phyloP scores from a whole-genome alignment of 2,329 filamentous ascomycete genomes.

The Pseudocercospora eumusae region DNA sequence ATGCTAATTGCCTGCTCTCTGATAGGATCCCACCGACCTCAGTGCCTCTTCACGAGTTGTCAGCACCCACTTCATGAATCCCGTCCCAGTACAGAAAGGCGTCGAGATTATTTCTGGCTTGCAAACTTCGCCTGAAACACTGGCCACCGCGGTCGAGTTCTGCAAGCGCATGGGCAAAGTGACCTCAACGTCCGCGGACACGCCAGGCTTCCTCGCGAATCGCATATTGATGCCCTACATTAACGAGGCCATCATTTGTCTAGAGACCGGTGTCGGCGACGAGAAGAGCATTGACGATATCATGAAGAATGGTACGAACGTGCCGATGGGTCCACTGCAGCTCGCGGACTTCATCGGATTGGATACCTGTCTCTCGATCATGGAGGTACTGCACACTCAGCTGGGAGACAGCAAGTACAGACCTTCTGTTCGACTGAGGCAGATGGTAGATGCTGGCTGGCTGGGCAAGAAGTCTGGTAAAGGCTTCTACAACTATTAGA shows the following conservation, averaged over 20 bases:
- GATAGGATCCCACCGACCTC: slow-evolving; percentile 72
- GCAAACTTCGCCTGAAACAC: slow-evolving; percentile 80
- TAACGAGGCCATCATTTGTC: slow-evolving; percentile 94
- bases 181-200: slow-evolving; percentile 80
- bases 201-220: slow-evolving; percentile 93
- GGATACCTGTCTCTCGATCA: slow-evolving; percentile 94
- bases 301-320: slow-evolving; percentile 99
- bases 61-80: slow-evolving; percentile 99
- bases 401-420: slow-evolving; percentile 96
- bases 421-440: slow-evolving; percentile 79
- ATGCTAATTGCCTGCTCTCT: slow-evolving; percentile 21
- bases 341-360: slow-evolving; percentile 96
- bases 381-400: slow-evolving; percentile 89
- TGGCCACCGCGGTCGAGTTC: slow-evolving; percentile 80
- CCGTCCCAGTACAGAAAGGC: slow-evolving; percentile 92
- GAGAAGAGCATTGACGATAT: slow-evolving; percentile 94
- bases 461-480: slow-evolving; percentile 95
- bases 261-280: slow-evolving; percentile 87
- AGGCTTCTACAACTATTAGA: slow-evolving; percentile 86
- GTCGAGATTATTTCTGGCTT: slow-evolving; percentile 96
- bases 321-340: slow-evolving; percentile 94
- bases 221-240: slow-evolving; percentile 99
- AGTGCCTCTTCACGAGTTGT: slow-evolving; percentile 84
- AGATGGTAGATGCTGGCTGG: slow-evolving; percentile 99
- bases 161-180: slow-evolving; percentile 93